A percentile compares a stretch with the other conserved stretches of the same genome.
Evolutionary conservation across 495 filamentous ascomycete species (phyloP).

Genomic region (Hyaloscypha hepaticicola): DNA sequence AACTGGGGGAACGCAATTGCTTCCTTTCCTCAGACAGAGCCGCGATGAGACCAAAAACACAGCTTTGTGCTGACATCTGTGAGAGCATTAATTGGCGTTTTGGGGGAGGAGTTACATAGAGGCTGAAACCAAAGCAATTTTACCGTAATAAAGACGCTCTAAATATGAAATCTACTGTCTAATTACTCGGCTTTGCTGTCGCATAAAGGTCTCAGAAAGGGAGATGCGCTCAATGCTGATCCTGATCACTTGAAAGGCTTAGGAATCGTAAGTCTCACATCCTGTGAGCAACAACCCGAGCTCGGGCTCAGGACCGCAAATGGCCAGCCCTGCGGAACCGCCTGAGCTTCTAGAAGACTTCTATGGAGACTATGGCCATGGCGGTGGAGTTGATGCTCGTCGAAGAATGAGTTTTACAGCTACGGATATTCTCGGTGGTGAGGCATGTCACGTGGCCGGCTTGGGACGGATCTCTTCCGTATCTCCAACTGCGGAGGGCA

Average conservation of each 20-base stretch:
- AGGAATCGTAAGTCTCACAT: too few relatives aligned
- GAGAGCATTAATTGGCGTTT: neutral
- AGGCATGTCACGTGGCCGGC: neutral
- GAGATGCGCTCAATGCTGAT: too few relatives aligned
- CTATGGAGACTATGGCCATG: neutral
- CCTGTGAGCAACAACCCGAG: too few relatives aligned
- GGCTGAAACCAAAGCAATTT: neutral
- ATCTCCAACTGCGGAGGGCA: neutral
- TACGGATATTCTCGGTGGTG: neutral
- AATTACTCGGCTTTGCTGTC: neutral
- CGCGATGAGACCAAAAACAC: constrained; percentile 26
- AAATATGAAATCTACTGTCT: neutral
- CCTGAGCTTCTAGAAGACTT: neutral
- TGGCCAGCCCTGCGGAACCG: neutral
- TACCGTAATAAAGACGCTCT: neutral
- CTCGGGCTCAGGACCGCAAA: too few relatives aligned
- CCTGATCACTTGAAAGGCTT: too few relatives aligned
- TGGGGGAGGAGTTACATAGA: neutral
- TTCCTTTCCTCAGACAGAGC: constrained; percentile 32
- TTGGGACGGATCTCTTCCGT: neutral
- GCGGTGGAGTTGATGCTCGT: neutral
- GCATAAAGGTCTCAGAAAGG: neutral
- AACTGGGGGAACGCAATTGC: constrained; percentile 35
- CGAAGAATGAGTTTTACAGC: neutral
- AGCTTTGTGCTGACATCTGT: neutral